A percentile compares a stretch with the other conserved stretches of the same genome.
These are phyloP conservation scores for Angophora floribunda DNA, from an alignment of 345 rosid species.

Conservation along the genomic window DNA sequence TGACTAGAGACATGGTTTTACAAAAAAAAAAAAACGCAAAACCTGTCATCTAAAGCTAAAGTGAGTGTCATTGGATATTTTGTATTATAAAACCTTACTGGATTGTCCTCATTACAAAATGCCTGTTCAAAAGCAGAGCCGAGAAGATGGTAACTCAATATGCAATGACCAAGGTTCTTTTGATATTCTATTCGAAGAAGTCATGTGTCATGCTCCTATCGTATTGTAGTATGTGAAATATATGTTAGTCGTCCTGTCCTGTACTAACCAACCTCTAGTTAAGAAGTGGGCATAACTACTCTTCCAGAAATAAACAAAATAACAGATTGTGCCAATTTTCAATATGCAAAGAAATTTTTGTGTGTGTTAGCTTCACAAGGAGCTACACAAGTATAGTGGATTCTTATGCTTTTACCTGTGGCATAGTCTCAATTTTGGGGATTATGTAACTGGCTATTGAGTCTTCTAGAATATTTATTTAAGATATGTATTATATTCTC, in stretches of 20 bases:
- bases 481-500: not conserved
- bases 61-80: not conserved
- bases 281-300: not conserved
- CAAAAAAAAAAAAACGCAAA: not conserved
- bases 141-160: not conserved
- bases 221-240: not conserved
- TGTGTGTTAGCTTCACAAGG: not conserved
- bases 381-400: not conserved
- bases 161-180: not conserved
- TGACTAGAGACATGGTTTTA: not conserved
- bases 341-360: not conserved
- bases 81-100: not conserved
- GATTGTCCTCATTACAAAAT: not conserved
- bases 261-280: not conserved
- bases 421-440: not conserved
- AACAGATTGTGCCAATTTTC: not conserved
- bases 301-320: not conserved
- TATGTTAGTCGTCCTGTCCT: not conserved
- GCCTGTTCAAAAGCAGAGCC: not conserved
- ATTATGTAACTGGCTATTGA: not conserved
- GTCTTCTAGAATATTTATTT: not conserved
- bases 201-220: not conserved
- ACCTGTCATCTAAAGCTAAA: not conserved
- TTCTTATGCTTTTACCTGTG: not conserved
- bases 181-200: not conserved